Evolutionary conservation across 2,329 filamentous ascomycete genomes (phyloP).

Genomic region (Saccharata proteae): DNA sequence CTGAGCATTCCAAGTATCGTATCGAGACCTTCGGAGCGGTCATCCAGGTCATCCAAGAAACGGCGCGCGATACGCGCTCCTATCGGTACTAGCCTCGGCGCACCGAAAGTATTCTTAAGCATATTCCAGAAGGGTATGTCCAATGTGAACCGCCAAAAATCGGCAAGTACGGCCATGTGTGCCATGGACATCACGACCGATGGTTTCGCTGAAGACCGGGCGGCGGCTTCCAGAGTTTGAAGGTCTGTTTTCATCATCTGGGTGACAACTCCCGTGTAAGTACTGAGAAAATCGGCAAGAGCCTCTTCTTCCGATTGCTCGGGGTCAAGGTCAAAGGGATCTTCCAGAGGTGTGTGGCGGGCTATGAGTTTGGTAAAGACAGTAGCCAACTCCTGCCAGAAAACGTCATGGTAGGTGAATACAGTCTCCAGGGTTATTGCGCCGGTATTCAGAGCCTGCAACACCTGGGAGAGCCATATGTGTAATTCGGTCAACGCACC

Average conservation of each 20-base stretch:
- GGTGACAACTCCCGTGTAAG: slow-evolving; percentile 2
- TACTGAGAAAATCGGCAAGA: slow-evolving; percentile 2
- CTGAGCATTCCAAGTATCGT: slow-evolving; percentile 1
- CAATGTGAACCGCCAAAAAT: background rate
- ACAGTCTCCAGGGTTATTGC: too few relatives aligned
- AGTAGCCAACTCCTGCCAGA: slow-evolving; percentile 23
- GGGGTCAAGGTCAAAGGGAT: slow-evolving; percentile 9
- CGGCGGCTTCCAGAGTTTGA: background rate
- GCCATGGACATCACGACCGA: background rate
- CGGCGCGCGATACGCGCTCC: background rate
- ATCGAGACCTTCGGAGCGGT: too few relatives aligned
- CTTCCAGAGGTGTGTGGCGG: slow-evolving; percentile 11
- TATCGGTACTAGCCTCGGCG: background rate
- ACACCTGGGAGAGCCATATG: slow-evolving; percentile 1
- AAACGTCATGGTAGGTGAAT: slow-evolving; percentile 17
- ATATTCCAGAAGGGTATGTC: slow-evolving; percentile 6
- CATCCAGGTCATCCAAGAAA: slow-evolving; percentile 1
- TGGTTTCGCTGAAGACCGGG: background rate
- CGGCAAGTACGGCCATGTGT: slow-evolving; percentile 5
- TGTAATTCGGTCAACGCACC: too few relatives aligned
- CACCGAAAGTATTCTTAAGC: slow-evolving; percentile 3
- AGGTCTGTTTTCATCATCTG: slow-evolving; percentile 5
- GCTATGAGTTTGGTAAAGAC: slow-evolving; percentile 18
- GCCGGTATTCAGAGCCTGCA: too few relatives aligned
- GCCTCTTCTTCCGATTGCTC: slow-evolving; percentile 2